These are phyloP conservation scores for Clavulina sp. DNA, from an alignment of 768 basidiomycete genomes.

Conservation along the genomic window DNA sequence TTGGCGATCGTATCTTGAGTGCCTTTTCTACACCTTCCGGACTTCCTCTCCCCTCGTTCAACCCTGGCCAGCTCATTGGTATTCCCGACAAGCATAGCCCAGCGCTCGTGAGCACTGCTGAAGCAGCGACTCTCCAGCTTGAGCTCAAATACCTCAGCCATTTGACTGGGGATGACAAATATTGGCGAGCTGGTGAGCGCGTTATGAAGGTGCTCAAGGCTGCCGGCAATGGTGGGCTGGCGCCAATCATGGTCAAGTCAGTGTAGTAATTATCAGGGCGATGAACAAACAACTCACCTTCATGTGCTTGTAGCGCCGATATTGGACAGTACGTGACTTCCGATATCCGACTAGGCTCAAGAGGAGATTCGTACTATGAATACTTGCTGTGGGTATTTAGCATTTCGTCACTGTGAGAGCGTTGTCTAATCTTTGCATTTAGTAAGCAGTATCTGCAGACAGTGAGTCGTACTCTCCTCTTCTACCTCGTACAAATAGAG, in stretches of 20 bases:
- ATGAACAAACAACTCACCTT: too few relatives aligned
- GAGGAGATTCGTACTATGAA: conserved; percentile 90
- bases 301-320: conserved; percentile 23
- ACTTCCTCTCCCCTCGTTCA: conserved; percentile 63
- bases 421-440: conserved; percentile 3
- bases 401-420: not conserved
- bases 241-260: conserved; percentile 72
- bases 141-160: conserved; percentile 79
- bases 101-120: conserved; percentile 59
- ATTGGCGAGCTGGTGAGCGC: conserved; percentile 69
- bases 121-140: conserved; percentile 76
- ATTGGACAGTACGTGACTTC: conserved; percentile 41
- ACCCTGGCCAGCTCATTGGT: conserved; percentile 45
- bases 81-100: conserved; percentile 40
- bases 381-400: conserved; percentile 49
- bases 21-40: conserved; percentile 70
- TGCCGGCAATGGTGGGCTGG: conserved; percentile 53
- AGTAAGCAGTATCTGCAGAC: conserved; percentile 74
- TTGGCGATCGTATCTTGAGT: conserved; percentile 71
- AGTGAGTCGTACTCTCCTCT: conserved; percentile 22
- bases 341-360: conserved; percentile 74
- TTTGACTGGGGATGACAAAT: conserved; percentile 56
- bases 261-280: conserved; percentile 12
- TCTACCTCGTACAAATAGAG: too few relatives aligned
- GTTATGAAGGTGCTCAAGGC: conserved; percentile 55